A percentile compares a stretch with the other conserved stretches of the same genome.
phyloP scores from a whole-genome alignment of 2,329 filamentous ascomycete genomes.

The Zymoseptoria crescenta region DNA sequence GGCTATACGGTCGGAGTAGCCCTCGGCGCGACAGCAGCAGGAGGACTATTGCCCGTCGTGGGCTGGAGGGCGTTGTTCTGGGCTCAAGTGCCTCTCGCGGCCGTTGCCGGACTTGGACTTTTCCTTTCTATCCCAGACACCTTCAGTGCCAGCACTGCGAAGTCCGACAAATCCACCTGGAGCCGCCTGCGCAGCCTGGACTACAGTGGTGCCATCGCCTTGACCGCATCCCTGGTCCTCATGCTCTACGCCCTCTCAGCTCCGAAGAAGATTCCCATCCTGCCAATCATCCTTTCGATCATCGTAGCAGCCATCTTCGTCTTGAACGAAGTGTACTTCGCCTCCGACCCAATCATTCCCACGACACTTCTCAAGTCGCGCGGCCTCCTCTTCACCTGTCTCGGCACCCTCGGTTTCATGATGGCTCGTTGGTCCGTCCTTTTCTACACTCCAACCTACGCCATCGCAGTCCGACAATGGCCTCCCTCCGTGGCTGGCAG shows the following conservation, averaged over 20 bases:
- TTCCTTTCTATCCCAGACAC: slow-evolving; percentile 56
- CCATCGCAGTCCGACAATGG: slow-evolving; percentile 66
- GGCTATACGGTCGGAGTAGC: slow-evolving; percentile 65
- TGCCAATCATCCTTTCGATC: slow-evolving; percentile 55
- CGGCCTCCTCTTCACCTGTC: slow-evolving; percentile 63
- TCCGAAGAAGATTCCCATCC: slow-evolving; percentile 49
- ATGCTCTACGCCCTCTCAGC: slow-evolving; percentile 65
- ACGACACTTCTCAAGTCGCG: slow-evolving; percentile 61
- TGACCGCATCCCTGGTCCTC: slow-evolving; percentile 58
- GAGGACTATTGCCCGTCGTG: slow-evolving; percentile 52
- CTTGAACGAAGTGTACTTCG: slow-evolving; percentile 55
- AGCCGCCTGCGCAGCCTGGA: slow-evolving; percentile 60
- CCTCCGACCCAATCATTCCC: slow-evolving; percentile 67
- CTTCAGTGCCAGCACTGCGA: slow-evolving; percentile 24
- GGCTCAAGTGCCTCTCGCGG: slow-evolving; percentile 57
- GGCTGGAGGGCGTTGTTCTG: slow-evolving; percentile 73
- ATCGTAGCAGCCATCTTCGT: slow-evolving; percentile 50
- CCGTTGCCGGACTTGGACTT: slow-evolving; percentile 55
- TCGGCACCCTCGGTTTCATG: slow-evolving; percentile 71
- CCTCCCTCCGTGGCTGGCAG: slow-evolving; percentile 62
- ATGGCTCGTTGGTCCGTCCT: slow-evolving; percentile 71
- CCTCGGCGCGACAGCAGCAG: slow-evolving; percentile 62
- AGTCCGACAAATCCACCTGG: slow-evolving; percentile 27
- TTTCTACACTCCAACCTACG: slow-evolving; percentile 74
- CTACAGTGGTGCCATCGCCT: slow-evolving; percentile 61